Evolutionary conservation across 2,329 filamentous ascomycete genomes (phyloP).

Genomic region (Colletotrichum tropicicola): DNA sequence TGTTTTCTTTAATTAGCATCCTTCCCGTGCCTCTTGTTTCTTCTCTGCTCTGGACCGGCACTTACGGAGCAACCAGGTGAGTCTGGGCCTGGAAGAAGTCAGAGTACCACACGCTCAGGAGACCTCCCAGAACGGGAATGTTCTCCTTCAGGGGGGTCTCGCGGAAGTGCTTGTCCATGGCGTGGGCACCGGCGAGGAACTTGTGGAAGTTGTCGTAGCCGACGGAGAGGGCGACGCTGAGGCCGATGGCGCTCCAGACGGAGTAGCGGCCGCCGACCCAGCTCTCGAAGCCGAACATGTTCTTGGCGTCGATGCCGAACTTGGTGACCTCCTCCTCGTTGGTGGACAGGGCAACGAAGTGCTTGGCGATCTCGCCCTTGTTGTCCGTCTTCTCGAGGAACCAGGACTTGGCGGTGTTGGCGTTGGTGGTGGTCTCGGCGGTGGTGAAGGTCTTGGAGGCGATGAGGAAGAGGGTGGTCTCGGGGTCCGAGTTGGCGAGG

Average conservation of each 20-base stretch:
- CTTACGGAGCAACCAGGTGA: conserved; percentile 93
- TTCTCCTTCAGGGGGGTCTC: conserved; percentile 92
- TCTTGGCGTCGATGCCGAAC: conserved; percentile 98
- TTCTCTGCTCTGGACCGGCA: conserved; percentile 33
- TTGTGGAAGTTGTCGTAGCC: conserved; percentile 98
- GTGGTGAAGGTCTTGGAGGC: conserved; percentile 99
- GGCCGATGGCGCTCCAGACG: conserved; percentile 97
- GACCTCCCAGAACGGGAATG: conserved; percentile 90
- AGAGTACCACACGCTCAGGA: conserved; percentile 98
- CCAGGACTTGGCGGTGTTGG: conserved; percentile 96
- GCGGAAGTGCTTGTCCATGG: conserved; percentile 99
- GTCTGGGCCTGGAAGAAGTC: conserved; percentile 99
- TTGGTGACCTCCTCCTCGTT: conserved; percentile 96
- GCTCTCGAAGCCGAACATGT: conserved; percentile 99
- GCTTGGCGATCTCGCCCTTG: conserved; percentile 93
- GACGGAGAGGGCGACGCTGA: conserved; percentile 94
- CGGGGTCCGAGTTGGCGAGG: conserved; percentile 86
- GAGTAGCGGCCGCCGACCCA: conserved; percentile 99
- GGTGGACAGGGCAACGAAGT: conserved; percentile 97
- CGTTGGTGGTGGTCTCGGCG: conserved; percentile 95
- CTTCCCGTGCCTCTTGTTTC: too few species aligned
- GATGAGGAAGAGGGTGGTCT: conserved; percentile 98
- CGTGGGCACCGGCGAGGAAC: conserved; percentile 93
- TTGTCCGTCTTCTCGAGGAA: conserved; percentile 84
- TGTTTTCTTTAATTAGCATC: not conserved